These are phyloP conservation scores for Russula sp. DNA, from an alignment of 768 basidiomycete species.

Conservation along the genomic window DNA sequence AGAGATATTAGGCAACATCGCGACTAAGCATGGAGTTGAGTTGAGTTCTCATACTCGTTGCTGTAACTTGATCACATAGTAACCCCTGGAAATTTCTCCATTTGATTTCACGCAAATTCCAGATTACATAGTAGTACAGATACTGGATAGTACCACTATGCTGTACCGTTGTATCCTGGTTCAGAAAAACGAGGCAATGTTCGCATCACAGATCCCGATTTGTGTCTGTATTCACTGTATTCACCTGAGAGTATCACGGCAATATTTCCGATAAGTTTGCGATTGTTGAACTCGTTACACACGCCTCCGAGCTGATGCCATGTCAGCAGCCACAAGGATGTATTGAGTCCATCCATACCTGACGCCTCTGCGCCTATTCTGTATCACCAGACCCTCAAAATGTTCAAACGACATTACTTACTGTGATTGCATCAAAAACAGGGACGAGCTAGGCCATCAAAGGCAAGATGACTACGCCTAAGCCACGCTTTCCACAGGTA, in stretches of 20 bases:
- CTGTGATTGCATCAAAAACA: not conserved
- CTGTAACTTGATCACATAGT: too few relatives aligned
- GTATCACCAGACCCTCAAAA: not conserved
- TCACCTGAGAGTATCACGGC: not conserved
- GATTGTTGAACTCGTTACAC: not conserved
- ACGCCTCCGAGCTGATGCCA: not conserved
- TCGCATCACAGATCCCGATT: not conserved
- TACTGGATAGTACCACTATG: too few relatives aligned
- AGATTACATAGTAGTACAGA: too few relatives aligned
- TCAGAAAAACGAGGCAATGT: not conserved
- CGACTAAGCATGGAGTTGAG: too few relatives aligned
- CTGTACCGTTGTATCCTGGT: too few relatives aligned
- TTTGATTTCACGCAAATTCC: too few relatives aligned
- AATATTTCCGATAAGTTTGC: not conserved
- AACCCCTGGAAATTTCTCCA: too few relatives aligned
- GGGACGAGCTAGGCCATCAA: not conserved
- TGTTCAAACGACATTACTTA: constrained; percentile 16
- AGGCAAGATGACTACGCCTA: constrained; percentile 10
- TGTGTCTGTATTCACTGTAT: too few relatives aligned
- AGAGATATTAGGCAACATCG: too few relatives aligned
- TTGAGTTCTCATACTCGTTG: too few relatives aligned
- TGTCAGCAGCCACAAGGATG: constrained; percentile 1
- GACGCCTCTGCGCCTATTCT: too few relatives aligned
- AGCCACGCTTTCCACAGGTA: not conserved
- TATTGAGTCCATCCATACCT: not conserved